phyloP scores from a whole-genome alignment of 2,329 filamentous ascomycete species.

The Aspergillus luchuensis region DNA sequence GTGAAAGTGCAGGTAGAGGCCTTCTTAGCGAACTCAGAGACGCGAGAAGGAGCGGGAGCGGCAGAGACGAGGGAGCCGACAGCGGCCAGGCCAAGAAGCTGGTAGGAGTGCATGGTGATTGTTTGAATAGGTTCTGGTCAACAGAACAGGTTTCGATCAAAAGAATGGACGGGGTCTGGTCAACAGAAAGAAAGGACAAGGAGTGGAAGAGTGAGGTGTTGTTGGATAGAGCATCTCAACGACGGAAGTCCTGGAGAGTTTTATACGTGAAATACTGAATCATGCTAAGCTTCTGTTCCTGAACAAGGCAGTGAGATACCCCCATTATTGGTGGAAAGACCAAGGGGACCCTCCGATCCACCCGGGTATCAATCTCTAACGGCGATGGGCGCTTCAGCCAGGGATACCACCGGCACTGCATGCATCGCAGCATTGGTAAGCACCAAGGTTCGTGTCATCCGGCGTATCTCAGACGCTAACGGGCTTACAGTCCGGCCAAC shows the following conservation, averaged over 20 bases:
- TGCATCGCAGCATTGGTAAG: not conserved
- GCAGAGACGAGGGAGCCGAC: conserved; percentile 6
- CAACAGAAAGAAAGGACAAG: conserved; percentile 1
- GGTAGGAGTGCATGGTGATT: conserved; percentile 6
- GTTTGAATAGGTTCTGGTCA: conserved; percentile 1
- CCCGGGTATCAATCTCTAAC: conserved; percentile 7
- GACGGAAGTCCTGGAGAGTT: not conserved
- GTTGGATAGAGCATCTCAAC: not conserved
- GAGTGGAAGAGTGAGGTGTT: conserved; percentile 4
- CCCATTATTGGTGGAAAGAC: not conserved
- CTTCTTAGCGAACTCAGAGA: conserved; percentile 8
- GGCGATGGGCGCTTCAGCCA: not conserved
- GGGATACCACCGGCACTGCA: not conserved
- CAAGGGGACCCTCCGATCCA: not conserved
- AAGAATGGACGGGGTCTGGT: conserved; percentile 5
- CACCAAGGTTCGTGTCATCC: not conserved
- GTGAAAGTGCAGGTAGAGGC: conserved; percentile 7
- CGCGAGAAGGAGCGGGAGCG: conserved; percentile 4
- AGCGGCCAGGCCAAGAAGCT: conserved; percentile 8
- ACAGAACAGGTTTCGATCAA: conserved; percentile 1
- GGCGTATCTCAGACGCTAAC: not conserved
- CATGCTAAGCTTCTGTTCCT: conserved; percentile 2
- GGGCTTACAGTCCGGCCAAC: not conserved
- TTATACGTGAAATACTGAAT: not conserved
- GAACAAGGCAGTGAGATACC: not conserved